phyloP scores from a whole-genome alignment of 1,139 yeast species.

The Nakaseomyces nivariensis region DNA sequence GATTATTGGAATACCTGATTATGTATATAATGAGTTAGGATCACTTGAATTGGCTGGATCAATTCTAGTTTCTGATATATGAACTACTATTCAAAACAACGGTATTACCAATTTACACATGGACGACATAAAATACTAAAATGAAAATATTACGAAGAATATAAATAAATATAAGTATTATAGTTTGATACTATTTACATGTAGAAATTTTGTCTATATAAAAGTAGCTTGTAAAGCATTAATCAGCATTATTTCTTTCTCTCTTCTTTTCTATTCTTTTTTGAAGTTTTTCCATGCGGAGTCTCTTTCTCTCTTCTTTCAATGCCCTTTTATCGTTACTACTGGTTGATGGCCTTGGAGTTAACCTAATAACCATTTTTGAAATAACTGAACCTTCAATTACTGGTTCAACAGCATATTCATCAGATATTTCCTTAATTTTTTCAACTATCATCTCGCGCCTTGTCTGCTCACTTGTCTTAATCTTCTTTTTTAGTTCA shows the following conservation, averaged over 20 bases:
- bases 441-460: conserved; percentile 25
- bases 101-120: no score
- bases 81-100: no score
- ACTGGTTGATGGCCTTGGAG: conserved; percentile 20
- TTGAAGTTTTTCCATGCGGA: conserved; percentile 22
- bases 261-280: conserved; percentile 18
- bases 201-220: background rate
- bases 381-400: conserved; percentile 26
- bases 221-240: background rate
- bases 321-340: conserved; percentile 12
- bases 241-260: conserved; percentile 5
- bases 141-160: no score
- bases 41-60: conserved; percentile 14
- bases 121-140: no score
- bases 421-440: conserved; percentile 29
- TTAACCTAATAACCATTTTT: conserved; percentile 23
- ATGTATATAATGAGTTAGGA: conserved; percentile 28
- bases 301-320: conserved; percentile 23
- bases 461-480: conserved; percentile 12
- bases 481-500: background rate
- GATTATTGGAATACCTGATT: conserved; percentile 40
- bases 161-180: background rate
- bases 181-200: background rate
- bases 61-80: conserved; percentile 6
- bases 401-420: conserved; percentile 27